Base-by-base conservation (phyloP, 2,329 filamentous ascomycete genomes). In the Fusarium torreyae region DNA sequence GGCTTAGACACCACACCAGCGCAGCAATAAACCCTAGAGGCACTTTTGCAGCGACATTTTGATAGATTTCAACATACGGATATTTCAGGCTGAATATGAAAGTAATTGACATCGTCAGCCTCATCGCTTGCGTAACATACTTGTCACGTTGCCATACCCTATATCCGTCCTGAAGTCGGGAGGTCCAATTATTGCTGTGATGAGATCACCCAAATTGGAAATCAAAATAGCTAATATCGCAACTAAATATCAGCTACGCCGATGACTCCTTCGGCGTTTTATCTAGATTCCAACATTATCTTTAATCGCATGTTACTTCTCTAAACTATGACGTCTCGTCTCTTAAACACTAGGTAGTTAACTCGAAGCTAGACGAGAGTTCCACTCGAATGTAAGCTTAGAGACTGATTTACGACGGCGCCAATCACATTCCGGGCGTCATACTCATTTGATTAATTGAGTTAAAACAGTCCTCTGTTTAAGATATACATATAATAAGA, bases 1-100 rank as follows among this genome's bases (percentile, higher is more conserved):
- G 61, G 61, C 62, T 45, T 60, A n/a, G 38, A 38, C 45, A 38
- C 45, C 17, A 38, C 22, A 45, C 38, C 28, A 20, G 26, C 22
- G 38, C 42, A 38, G 24, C 17, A 46, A 24, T 5, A 31, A 31
- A 31, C 18, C 18, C 9, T 18, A 15, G 22, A 14, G 18, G n/a
- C 39, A 42, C 18, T 42, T 42, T 26, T 26, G 40, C 22, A 8
- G 7, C 14, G 10, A 17, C 22, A 22, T 26, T 3, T 43, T 43
- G 20, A 42, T 20, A 18, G 33, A 28, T 40, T 28, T 57, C 13
- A 6, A 13, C 7, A 31, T 59, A 20, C 18, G 18, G 18, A 20
- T 3, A n/a, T 42, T 38, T 46, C 36, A 65, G 33, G 13, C 28
- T 20, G 9, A 22, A 13, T 40, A 14, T 14, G 46, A 10, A 26